Conservation (phyloP, 768 basidiomycete genomes). For the Russula brevipes region DNA sequence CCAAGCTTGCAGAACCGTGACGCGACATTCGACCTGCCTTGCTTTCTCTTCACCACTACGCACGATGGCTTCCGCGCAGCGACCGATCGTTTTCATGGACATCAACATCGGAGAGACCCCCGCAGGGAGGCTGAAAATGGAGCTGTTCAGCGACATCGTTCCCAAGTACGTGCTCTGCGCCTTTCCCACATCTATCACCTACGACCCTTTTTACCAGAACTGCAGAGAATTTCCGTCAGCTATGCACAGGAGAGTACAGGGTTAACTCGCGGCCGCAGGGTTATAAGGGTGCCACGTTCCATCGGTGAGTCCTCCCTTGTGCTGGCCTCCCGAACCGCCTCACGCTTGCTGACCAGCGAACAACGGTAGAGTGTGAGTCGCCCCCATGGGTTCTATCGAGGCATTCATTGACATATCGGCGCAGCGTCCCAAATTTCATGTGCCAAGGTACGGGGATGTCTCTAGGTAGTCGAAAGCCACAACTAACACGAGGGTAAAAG, state of each 20-base stretch:
- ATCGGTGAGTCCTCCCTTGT: slow-evolving; percentile 53
- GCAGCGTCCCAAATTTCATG: slow-evolving; percentile 90
- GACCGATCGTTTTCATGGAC: slow-evolving; percentile 97
- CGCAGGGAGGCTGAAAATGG: slow-evolving; percentile 94
- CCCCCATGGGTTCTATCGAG: neutral
- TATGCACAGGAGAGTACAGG: slow-evolving; percentile 95
- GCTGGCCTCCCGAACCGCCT: slow-evolving; percentile 26
- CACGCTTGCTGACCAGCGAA: slow-evolving; percentile 27
- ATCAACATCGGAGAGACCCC: slow-evolving; percentile 95
- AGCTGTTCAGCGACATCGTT: slow-evolving; percentile 91
- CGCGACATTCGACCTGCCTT: no score
- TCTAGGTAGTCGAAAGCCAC: neutral
- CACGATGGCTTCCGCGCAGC: slow-evolving; percentile 36
- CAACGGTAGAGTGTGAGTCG: slow-evolving; percentile 58
- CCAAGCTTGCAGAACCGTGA: neutral
- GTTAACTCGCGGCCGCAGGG: slow-evolving; percentile 84
- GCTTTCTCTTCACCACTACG: neutral
- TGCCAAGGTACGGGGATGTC: slow-evolving; percentile 62
- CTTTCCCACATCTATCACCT: neutral
- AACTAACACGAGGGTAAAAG: slow-evolving; percentile 35
- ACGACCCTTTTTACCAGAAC: slow-evolving; percentile 52
- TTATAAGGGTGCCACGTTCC: slow-evolving; percentile 88
- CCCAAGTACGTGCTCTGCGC: slow-evolving; percentile 63
- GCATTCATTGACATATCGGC: slow-evolving; percentile 18
- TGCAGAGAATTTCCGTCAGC: slow-evolving; percentile 94